phyloP scores from a whole-genome alignment of 2,329 filamentous ascomycete species.

The Magnaporthales sp. region DNA sequence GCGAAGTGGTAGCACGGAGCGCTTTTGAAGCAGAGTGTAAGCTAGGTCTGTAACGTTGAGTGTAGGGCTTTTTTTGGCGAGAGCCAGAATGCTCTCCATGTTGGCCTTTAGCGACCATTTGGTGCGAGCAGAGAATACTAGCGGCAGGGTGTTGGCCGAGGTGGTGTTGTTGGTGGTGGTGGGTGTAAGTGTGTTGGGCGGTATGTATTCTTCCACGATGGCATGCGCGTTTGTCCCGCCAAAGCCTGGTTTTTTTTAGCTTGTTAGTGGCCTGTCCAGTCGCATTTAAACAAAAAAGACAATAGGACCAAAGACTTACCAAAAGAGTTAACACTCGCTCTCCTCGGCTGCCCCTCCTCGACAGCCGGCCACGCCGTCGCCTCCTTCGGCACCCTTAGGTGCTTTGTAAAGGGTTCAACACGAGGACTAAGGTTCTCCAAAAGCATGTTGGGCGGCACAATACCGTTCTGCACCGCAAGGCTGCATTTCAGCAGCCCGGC shows the following conservation, averaged over 20 bases:
- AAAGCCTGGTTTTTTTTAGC: slow-evolving; percentile 6
- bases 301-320: slow-evolving; percentile 5
- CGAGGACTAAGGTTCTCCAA: slow-evolving; percentile 2
- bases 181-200: background rate
- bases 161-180: background rate
- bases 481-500: slow-evolving; percentile 18
- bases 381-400: slow-evolving; percentile 10
- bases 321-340: slow-evolving; percentile 15
- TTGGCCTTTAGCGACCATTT: background rate
- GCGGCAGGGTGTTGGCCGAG: background rate
- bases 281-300: background rate
- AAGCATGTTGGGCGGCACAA: background rate
- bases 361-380: background rate
- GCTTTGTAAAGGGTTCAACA: slow-evolving; percentile 16
- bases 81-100: background rate
- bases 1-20: background rate
- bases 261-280: background rate
- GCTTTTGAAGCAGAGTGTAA: background rate
- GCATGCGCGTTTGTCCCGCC: slow-evolving; percentile 19
- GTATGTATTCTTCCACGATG: slow-evolving; percentile 11
- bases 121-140: background rate
- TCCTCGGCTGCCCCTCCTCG: background rate
- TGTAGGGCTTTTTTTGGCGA: background rate
- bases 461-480: background rate
- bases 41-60: background rate